Percentiles rank a stretch among this genome's conserved stretches.
These are phyloP conservation scores for Sclerotinia glacialis DNA, from an alignment of 2,329 filamentous ascomycete genomes.

Conservation along the genomic window DNA sequence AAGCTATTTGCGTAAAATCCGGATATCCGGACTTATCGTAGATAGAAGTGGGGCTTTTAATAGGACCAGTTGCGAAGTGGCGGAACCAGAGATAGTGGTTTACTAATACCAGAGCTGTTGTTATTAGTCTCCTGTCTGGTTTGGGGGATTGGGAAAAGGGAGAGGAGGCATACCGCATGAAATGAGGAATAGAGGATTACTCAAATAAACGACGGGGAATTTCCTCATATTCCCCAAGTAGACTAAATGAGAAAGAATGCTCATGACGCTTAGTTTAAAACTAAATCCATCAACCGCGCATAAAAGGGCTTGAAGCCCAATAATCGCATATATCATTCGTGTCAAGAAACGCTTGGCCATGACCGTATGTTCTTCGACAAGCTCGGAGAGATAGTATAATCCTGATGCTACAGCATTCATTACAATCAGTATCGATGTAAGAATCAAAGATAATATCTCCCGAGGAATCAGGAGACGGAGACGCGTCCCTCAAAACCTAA, in stretches of 20 bases:
- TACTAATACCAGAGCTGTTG: constrained; percentile 70
- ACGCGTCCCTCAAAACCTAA: not conserved
- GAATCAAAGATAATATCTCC: not conserved
- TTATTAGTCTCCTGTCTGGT: not conserved
- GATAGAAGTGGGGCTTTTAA: constrained; percentile 57
- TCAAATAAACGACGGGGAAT: constrained; percentile 76
- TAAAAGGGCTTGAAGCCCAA: constrained; percentile 70
- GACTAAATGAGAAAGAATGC: constrained; percentile 75
- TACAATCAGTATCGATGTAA: not conserved
- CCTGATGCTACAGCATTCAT: constrained; percentile 67
- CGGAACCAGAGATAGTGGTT: constrained; percentile 98
- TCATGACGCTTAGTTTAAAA: constrained; percentile 67
- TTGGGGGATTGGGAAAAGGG: not conserved
- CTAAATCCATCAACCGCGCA: constrained; percentile 85
- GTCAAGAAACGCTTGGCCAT: constrained; percentile 83
- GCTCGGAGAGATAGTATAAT: constrained; percentile 95
- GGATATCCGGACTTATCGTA: constrained; percentile 66
- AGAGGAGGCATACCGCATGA: constrained; percentile 65
- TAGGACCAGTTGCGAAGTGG: constrained; percentile 72
- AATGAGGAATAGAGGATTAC: constrained; percentile 79
- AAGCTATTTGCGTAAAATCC: constrained; percentile 89
- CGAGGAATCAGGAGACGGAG: not conserved
- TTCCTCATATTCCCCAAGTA: constrained; percentile 83
- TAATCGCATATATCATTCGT: constrained; percentile 78
- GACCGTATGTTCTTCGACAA: constrained; percentile 97